These are phyloP conservation scores for Polyporus tsugae DNA, from an alignment of 1,284 basidiomycete species.

Conservation along the genomic window DNA sequence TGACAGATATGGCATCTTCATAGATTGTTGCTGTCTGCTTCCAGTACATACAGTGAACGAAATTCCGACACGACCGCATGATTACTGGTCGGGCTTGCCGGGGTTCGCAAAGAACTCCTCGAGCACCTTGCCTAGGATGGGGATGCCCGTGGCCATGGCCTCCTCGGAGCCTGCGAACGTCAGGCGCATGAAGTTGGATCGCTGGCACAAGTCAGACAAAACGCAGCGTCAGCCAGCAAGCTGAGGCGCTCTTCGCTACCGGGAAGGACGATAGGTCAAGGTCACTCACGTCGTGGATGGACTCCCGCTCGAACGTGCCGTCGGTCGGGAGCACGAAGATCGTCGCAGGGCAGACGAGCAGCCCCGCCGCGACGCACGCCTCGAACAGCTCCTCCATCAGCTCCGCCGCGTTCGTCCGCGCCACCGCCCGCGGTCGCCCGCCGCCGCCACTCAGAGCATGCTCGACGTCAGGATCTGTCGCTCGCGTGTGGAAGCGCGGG, in stretches of 20 bases:
- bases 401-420: conserved; percentile 44
- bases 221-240: background rate
- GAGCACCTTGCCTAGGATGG: conserved; percentile 43
- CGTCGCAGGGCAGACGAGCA: conserved; percentile 49
- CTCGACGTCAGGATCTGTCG: background rate
- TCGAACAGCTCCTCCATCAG: conserved; percentile 51
- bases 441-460: background rate
- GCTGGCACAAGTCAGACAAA: conserved; percentile 29
- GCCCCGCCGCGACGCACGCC: conserved; percentile 42
- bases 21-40: background rate
- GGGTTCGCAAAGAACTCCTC: conserved; percentile 40
- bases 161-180: conserved; percentile 52
- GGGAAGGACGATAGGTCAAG: conserved; percentile 7
- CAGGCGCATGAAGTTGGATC: conserved; percentile 48
- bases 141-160: conserved; percentile 46
- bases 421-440: background rate
- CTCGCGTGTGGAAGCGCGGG: conserved; percentile 37
- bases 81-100: background rate
- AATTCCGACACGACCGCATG: background rate
- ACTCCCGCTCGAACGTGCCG: conserved; percentile 17
- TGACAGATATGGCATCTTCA: background rate
- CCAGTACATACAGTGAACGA: background rate
- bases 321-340: conserved; percentile 43
- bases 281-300: conserved; percentile 40
- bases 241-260: background rate